phyloP scores from a whole-genome alignment of 2,329 filamentous ascomycete genomes.

The Hymenoscyphus fraxineus region DNA sequence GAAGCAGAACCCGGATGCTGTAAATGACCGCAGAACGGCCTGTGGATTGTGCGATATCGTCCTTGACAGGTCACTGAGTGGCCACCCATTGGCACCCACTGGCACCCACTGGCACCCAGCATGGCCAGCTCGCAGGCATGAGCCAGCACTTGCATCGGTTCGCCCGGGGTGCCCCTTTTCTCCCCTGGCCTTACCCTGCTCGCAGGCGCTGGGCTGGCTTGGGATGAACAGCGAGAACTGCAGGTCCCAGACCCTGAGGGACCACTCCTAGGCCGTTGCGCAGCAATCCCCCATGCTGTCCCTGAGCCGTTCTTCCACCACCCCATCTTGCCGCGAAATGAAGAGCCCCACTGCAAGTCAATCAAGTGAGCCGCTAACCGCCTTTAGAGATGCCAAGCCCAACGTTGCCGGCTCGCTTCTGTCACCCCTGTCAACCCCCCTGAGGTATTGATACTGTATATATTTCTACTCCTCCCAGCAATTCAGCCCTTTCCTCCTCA shows the following conservation, averaged over 20 bases:
- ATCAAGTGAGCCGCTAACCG: not conserved
- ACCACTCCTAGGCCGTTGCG: slow-evolving; percentile 1
- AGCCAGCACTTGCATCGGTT: no score
- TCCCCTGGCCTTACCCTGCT: not conserved
- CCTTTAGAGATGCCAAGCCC: not conserved
- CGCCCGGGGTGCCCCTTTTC: no score
- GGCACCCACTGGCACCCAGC: not conserved
- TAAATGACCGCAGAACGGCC: slow-evolving; percentile 1
- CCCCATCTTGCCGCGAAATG: not conserved
- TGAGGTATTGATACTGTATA: not conserved
- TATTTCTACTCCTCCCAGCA: not conserved
- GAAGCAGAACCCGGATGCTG: not conserved
- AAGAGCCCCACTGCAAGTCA: slow-evolving; percentile 1
- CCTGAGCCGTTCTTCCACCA: not conserved
- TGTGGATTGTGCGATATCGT: not conserved
- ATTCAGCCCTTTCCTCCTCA: slow-evolving; percentile 13
- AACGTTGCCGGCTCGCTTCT: not conserved
- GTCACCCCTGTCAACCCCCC: not conserved
- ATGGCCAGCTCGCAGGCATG: not conserved
- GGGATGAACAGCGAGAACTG: not conserved
- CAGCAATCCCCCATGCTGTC: not conserved
- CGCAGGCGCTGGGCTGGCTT: not conserved
- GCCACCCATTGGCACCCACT: no score
- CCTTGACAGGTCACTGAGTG: no score
- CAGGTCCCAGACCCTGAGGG: not conserved